Percentiles rank a stretch among this genome's conserved stretches.
phyloP scores from a whole-genome alignment of 257 asterid species.

The Gentiana macrophylla region DNA sequence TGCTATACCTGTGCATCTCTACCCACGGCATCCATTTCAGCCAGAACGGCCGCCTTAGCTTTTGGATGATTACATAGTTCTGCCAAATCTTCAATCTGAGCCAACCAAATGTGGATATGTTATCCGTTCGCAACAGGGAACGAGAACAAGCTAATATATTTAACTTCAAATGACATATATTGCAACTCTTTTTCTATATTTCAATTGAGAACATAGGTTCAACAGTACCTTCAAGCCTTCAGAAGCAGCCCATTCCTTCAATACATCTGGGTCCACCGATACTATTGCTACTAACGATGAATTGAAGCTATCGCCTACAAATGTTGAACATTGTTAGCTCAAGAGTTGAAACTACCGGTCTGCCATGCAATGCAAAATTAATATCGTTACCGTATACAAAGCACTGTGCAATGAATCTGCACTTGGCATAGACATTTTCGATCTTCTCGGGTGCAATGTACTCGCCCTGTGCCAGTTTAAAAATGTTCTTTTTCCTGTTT shows the following conservation, averaged over 20 bases:
- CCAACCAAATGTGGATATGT: conserved; percentile 9
- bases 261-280: conserved; percentile 69
- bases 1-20: conserved; percentile 75
- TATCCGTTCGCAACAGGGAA: not conserved
- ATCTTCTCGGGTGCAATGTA: conserved; percentile 96
- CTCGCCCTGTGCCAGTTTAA: conserved; percentile 96
- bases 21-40: conserved; percentile 85
- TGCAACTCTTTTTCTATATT: too few relatives aligned
- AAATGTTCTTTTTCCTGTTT: conserved; percentile 89
- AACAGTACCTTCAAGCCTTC: conserved; percentile 68
- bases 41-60: conserved; percentile 77
- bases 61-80: conserved; percentile 75
- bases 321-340: conserved; percentile 12
- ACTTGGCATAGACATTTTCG: conserved; percentile 86
- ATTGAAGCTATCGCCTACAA: conserved; percentile 85
- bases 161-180: too few relatives aligned
- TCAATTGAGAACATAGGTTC: too few relatives aligned
- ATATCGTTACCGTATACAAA: conserved; percentile 60
- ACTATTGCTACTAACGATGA: conserved; percentile 73
- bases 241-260: conserved; percentile 81
- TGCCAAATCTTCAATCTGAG: conserved; percentile 58
- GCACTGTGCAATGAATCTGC: conserved; percentile 87
- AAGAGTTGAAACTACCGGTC: not conserved
- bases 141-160: too few relatives aligned
- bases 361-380: not conserved